A percentile compares a stretch with the other conserved stretches of the same genome.
Conservation (phyloP, 2,329 filamentous ascomycete species). For the Blastomyces emzantsi region DNA sequence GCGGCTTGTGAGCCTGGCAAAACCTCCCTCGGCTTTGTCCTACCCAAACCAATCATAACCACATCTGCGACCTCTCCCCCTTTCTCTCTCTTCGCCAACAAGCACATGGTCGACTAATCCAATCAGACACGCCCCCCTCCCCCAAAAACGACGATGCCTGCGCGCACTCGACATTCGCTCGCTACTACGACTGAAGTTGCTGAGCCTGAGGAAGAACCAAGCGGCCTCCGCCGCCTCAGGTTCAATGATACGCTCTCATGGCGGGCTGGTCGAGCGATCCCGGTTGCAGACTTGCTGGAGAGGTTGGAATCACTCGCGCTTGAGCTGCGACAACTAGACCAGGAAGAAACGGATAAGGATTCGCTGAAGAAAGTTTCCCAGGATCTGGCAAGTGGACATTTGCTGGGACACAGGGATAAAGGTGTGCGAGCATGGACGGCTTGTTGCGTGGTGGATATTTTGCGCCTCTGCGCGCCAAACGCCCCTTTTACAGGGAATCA, state of each 20-base stretch:
- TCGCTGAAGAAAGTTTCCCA: constrained; percentile 77
- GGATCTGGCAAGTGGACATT: constrained; percentile 70
- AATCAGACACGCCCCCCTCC: constrained; percentile 16
- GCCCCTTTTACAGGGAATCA: constrained; percentile 87
- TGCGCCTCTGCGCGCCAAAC: constrained; percentile 86
- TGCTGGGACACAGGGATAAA: constrained; percentile 84
- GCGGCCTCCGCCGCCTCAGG: constrained; percentile 44
- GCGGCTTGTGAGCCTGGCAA: not conserved
- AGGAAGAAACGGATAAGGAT: constrained; percentile 74
- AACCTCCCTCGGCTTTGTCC: not conserved
- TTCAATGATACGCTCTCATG: constrained; percentile 86
- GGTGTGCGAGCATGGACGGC: constrained; percentile 85
- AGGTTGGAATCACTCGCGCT: constrained; percentile 71
- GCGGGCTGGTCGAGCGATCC: constrained; percentile 83
- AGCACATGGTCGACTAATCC: constrained; percentile 3
- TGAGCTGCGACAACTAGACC: constrained; percentile 77
- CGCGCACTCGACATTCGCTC: constrained; percentile 34
- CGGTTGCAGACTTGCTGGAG: constrained; percentile 69
- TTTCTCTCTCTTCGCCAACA: not conserved
- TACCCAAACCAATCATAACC: not conserved
- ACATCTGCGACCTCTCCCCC: not conserved
- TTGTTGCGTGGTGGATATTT: constrained; percentile 84
- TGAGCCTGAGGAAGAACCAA: constrained; percentile 24
- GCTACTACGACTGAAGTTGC: constrained; percentile 25
- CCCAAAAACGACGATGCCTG: constrained; percentile 30